Percentiles rank a stretch among this genome's conserved stretches.
Conservation (phyloP, 75 land plant genomes). For the Ceratopteris richardii region DNA sequence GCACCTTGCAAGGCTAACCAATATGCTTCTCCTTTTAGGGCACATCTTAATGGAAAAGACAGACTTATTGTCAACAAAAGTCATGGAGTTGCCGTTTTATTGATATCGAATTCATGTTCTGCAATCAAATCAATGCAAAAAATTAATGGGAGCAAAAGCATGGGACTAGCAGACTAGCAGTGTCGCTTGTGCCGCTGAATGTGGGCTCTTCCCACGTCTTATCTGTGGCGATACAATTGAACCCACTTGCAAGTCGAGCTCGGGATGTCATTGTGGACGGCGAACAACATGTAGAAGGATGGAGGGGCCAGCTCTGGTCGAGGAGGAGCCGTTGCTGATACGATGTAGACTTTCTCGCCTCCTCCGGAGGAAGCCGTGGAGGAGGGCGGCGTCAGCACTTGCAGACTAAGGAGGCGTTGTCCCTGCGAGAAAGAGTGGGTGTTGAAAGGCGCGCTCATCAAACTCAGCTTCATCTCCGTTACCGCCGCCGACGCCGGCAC, state of each 20-base stretch:
- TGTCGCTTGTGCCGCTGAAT: no score
- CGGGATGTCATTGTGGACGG: constrained; percentile 17
- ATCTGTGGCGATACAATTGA: no score
- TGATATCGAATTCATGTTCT: no score
- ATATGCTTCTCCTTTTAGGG: no score
- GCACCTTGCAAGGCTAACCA: no score
- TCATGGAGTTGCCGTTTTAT: no score
- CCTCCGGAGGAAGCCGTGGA: constrained; percentile 2
- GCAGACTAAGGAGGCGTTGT: constrained; percentile 15
- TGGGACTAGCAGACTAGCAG: no score
- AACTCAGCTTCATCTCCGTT: constrained; percentile 4
- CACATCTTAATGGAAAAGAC: no score
- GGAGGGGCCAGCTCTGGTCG: constrained; percentile 20
- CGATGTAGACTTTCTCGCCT: constrained; percentile 14
- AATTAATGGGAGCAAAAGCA: no score
- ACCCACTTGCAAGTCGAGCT: constrained; percentile 32
- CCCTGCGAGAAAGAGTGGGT: constrained; percentile 23
- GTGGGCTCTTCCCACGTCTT: no score
- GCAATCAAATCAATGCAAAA: no score
- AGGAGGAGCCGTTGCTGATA: constrained; percentile 21
- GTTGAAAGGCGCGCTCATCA: constrained; percentile 12
- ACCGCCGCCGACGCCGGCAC: neutral
- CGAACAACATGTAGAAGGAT: constrained; percentile 30
- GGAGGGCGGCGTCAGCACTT: neutral
- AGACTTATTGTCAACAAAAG: no score